phyloP scores from a whole-genome alignment of 805 yeast species.

The Suhomyces prunicola region DNA sequence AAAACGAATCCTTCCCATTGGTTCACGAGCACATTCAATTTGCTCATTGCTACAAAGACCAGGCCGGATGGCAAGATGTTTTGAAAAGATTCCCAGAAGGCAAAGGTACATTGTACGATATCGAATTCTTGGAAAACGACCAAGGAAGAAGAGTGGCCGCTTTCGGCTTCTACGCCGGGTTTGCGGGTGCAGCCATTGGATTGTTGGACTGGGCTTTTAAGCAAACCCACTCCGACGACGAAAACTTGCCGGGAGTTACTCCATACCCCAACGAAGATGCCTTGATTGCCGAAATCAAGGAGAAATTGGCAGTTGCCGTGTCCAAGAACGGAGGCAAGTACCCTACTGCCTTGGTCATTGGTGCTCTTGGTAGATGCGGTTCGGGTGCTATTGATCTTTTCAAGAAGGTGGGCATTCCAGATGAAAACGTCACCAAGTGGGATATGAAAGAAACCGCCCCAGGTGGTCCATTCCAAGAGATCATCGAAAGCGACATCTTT shows the following conservation, averaged over 20 bases:
- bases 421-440: constrained; percentile 82
- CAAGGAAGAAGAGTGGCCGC: constrained; percentile 99
- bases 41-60: constrained; percentile 98
- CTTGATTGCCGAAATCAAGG: constrained; percentile 68
- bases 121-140: constrained; percentile 91
- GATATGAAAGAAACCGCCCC: constrained; percentile 94
- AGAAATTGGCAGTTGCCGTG: constrained; percentile 53
- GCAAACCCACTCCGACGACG: constrained; percentile 63
- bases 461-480: constrained; percentile 97
- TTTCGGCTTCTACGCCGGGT: constrained; percentile 99
- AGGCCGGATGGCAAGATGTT: constrained; percentile 95
- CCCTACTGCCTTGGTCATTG: constrained; percentile 86
- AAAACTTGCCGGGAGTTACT: constrained; percentile 72
- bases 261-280: constrained; percentile 81
- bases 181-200: constrained; percentile 98
- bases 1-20: constrained; percentile 83
- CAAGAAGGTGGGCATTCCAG: constrained; percentile 83
- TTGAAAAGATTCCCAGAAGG: constrained; percentile 87
- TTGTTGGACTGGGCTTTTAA: constrained; percentile 92
- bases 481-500: constrained; percentile 82
- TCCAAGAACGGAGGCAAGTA: constrained; percentile 56
- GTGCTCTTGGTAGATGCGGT: constrained; percentile 98
- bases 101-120: constrained; percentile 84
- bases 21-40: constrained; percentile 96
- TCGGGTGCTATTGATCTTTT: constrained; percentile 90